Evolutionary conservation across 2,329 filamentous ascomycete species (phyloP), one percentile per base, ranked within the genome.

Genomic region (Camptophora hylomeconis): DNA sequence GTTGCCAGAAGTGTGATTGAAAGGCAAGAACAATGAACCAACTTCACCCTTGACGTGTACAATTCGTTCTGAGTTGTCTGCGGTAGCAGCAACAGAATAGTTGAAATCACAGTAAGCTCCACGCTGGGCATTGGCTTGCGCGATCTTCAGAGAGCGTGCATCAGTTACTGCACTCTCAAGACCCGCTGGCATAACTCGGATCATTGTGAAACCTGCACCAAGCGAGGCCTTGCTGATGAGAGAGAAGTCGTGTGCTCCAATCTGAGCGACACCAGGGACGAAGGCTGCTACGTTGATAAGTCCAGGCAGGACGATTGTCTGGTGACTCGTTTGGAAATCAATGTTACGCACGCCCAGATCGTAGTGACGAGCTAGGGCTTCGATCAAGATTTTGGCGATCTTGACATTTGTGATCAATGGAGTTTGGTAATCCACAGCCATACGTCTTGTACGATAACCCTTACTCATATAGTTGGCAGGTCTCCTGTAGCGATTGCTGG

Each of bases 391-490:
- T 68, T 95, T 98, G 35, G 89, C 89, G 51, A 94, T 95, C 71
- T 98, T 98, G 56, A 98, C 89, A 48, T 98, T 98, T 31, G 89
- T 98, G 11, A 98, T 87, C 36, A 98, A 65, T 34, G 89, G 89
- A 31, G 89, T 92, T 61, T 95, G 87, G 61, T 94, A 82, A 58
- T 94, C 89, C 22, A 98, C 89, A 19, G 89, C 89, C 86, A 98
- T 94, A 56, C 89, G 77, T 54, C 89, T 75, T 32, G 89, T 95
- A 50, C 81, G 79, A 61, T 98, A 98, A 36, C 89, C 89, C 62
- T 89, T 89, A 58, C 81, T 92, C 78, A 98, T 92, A 61, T 95
- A 98, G 65, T 84, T 98, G 47, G 89, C 89, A 17, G 89, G 89
- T 43, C 89, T 76, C 46, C 89, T 75, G 68, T 92, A 98, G 56